Evolutionary conservation across 495 filamentous ascomycete genomes (phyloP), one percentile per base, ranked within the genome.

Genomic region (Xylaria sp.): DNA sequence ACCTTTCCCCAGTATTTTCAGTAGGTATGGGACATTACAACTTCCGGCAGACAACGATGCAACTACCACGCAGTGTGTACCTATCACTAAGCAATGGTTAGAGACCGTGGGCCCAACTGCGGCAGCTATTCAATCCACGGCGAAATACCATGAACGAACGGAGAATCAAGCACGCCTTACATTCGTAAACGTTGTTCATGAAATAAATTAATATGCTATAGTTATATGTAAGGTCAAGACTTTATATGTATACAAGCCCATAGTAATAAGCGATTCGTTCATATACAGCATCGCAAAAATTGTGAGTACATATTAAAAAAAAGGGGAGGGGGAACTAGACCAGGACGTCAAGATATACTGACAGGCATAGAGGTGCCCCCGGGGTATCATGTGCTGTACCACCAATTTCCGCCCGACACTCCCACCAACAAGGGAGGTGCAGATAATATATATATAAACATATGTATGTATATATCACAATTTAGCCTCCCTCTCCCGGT

Each of bases 321-420:
- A 29, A 53, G 15, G 0, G 9, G 15, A 1, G 9, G 15, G 12
- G 21, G 26, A 41, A 15, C 14, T 33, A 11, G 21, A 50, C n/a
- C 12, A 62, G 5, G 37, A 43, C 21, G 17, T 14, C 17, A 41
- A 62, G 29, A 62, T 26, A 62, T 26, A 43, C n/a, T 41, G 21
- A 62, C 12, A 41, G 24, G 11, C 24, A 53, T 53, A 15, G 15
- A 40, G 24, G 21, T 17, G 40, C 14, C 61, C 40, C 2, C n/a
- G 61, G 61, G 61, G 61, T 65, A 65, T 65, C 62, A 52, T 52
- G 26, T 8, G 29, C 29, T 35, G 43, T 37, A 48, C 44, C 19
- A 14, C 29, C 62, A 64, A 43, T 48, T 64, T 65, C 26, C 62
- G 14, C 31, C 24, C 44, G 40, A 48, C 44, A 50, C 29, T n/a